Conservation (phyloP, 164 flowering plant species). For the Platanus orientalis region DNA sequence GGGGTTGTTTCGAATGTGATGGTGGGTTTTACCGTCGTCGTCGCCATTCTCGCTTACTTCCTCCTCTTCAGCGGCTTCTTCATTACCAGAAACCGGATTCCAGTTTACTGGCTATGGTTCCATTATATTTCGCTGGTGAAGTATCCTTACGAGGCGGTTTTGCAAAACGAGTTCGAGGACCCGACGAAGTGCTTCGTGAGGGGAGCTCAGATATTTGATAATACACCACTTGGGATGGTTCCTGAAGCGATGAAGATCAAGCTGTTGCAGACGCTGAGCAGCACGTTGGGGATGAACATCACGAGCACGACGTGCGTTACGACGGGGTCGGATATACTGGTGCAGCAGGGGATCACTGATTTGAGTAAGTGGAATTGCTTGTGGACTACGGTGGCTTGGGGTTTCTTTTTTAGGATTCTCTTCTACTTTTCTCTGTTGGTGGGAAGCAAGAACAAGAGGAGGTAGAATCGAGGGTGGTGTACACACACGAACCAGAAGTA, state of each 20-base stretch:
- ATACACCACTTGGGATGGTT: constrained; percentile 55
- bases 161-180: constrained; percentile 68
- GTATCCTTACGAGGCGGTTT: constrained; percentile 75
- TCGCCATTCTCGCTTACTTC: constrained; percentile 75
- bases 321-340: constrained; percentile 50
- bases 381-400: constrained; percentile 68
- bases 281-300: constrained; percentile 41
- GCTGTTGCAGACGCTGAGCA: constrained; percentile 47
- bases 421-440: constrained; percentile 61
- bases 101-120: constrained; percentile 90
- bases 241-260: constrained; percentile 43
- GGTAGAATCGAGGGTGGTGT: too few relatives aligned
- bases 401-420: constrained; percentile 65
- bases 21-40: constrained; percentile 79
- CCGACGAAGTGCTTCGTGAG: constrained; percentile 57
- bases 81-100: constrained; percentile 71
- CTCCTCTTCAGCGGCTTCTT: constrained; percentile 91
- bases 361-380: constrained; percentile 73
- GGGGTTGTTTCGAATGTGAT: constrained; percentile 77
- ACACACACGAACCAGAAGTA: too few relatives aligned
- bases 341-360: constrained; percentile 56
- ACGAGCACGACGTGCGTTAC: constrained; percentile 54
- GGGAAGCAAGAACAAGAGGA: constrained; percentile 81
- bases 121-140: constrained; percentile 83
- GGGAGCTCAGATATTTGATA: constrained; percentile 83